Evolutionary conservation across 169 alveolate species (phyloP).

Genomic region (Theileria sp.): DNA sequence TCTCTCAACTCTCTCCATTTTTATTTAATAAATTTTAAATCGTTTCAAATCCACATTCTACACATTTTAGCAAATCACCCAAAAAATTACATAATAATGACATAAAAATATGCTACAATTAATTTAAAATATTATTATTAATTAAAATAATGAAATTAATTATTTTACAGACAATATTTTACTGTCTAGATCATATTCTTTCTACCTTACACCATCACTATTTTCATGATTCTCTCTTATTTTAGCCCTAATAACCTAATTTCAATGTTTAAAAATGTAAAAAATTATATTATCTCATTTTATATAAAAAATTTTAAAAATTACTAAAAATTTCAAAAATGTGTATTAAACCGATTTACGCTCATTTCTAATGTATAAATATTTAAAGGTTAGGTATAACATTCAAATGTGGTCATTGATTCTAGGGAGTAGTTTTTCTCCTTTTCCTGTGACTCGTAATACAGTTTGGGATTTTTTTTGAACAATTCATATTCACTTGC

Average conservation of each 20-base stretch:
- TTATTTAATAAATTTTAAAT: too few relatives aligned
- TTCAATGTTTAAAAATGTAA: background rate
- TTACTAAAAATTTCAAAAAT: background rate
- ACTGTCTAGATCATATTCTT: background rate
- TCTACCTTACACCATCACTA: conserved; percentile 6
- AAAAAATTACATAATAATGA: background rate
- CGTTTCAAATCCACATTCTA: background rate
- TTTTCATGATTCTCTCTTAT: background rate
- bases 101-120: background rate
- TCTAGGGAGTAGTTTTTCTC: conserved; percentile 8
- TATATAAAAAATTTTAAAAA: background rate
- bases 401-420: conserved; percentile 8
- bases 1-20: conserved; percentile 28
- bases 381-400: background rate
- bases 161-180: background rate
- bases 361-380: background rate
- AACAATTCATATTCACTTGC: conserved; percentile 7
- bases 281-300: too few relatives aligned
- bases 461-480: conserved; percentile 6
- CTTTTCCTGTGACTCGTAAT: background rate
- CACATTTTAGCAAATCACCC: background rate
- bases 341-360: background rate
- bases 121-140: background rate
- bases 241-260: background rate
- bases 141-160: background rate